Evolutionary conservation across 2,329 filamentous ascomycete species (phyloP).

Genomic region (Cercospora sp.): DNA sequence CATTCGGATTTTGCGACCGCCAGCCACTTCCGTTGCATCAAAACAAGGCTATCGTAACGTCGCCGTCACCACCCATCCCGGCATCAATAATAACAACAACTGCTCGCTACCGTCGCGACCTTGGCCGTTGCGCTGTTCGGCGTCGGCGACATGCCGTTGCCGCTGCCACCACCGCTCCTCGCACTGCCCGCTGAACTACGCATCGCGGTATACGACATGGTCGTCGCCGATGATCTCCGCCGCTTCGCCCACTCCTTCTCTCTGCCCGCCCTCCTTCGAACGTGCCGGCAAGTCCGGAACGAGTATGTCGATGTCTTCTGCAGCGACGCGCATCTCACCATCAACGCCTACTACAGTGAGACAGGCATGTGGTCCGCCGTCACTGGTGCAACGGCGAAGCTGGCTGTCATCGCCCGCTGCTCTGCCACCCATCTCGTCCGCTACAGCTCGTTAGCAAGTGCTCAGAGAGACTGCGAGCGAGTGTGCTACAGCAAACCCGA

Average conservation of each 20-base stretch:
- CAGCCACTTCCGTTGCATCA: constrained; percentile 2
- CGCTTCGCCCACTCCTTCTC: constrained; percentile 18
- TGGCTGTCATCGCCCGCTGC: constrained; percentile 13
- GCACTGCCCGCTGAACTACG: constrained; percentile 23
- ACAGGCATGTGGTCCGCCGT: constrained; percentile 19
- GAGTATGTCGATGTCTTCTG: constrained; percentile 22
- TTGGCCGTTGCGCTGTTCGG: background rate
- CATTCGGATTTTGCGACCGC: background rate
- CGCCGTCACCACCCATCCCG: background rate
- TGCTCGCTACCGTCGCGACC: background rate
- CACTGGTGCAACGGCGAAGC: constrained; percentile 12
- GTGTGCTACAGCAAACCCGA: constrained; percentile 4
- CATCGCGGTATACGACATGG: constrained; percentile 16
- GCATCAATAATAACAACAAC: background rate
- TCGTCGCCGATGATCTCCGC: constrained; percentile 16
- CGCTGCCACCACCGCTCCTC: constrained; percentile 10
- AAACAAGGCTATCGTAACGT: background rate
- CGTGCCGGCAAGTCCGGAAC: constrained; percentile 13
- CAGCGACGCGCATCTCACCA: constrained; percentile 14
- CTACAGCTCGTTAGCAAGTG: constrained; percentile 22
- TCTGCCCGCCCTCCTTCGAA: constrained; percentile 14
- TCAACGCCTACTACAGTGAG: constrained; percentile 18
- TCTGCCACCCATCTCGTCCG: constrained; percentile 16
- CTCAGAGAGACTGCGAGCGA: constrained; percentile 20
- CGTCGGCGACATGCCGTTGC: background rate